These are phyloP conservation scores for Jatropha curcas DNA, from an alignment of 345 rosid species.

Conservation along the genomic window DNA sequence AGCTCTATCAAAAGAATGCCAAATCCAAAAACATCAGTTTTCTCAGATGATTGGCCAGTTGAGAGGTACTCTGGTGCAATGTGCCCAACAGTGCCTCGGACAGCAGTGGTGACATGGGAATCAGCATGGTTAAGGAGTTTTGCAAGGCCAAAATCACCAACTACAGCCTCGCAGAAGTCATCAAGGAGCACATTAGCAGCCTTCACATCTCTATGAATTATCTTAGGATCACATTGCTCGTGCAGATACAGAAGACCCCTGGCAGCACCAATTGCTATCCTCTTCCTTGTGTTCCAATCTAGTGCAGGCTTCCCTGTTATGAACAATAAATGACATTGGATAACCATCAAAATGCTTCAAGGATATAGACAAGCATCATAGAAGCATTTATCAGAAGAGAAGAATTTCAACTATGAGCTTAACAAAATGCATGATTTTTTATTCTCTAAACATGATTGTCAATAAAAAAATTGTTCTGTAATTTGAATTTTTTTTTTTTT, in stretches of 20 bases:
- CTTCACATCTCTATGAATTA: constrained; percentile 90
- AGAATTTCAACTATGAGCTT: neutral
- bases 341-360: neutral
- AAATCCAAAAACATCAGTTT: constrained; percentile 93
- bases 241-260: constrained; percentile 89
- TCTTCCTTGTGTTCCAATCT: constrained; percentile 88
- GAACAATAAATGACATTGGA: neutral
- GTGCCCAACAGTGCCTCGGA: constrained; percentile 93
- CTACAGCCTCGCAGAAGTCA: constrained; percentile 79
- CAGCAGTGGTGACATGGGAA: constrained; percentile 94
- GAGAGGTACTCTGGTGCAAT: constrained; percentile 95
- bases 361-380: neutral
- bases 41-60: constrained; percentile 95
- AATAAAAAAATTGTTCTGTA: too few species aligned
- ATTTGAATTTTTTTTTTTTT: too few species aligned
- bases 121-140: constrained; percentile 90
- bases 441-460: too few species aligned
- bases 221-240: constrained; percentile 94
- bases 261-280: constrained; percentile 87
- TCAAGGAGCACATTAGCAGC: constrained; percentile 91
- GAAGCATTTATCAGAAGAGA: neutral
- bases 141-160: constrained; percentile 96
- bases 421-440: too few species aligned
- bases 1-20: constrained; percentile 92
- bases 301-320: constrained; percentile 69